phyloP scores from a whole-genome alignment of 2,329 filamentous ascomycete species.

The Aspergillus sp. region DNA sequence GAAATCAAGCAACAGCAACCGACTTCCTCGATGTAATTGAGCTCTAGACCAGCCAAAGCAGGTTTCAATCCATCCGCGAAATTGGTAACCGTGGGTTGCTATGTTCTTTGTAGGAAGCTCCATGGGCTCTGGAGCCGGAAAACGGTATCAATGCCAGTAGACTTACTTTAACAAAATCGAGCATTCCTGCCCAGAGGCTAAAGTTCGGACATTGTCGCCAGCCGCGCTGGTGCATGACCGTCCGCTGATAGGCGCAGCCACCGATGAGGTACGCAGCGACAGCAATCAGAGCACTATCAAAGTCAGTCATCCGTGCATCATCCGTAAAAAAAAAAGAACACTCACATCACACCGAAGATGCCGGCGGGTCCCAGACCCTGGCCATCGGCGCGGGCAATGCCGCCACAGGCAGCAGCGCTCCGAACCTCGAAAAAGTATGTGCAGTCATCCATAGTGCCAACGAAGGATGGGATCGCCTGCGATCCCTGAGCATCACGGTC shows the following conservation, averaged over 20 bases:
- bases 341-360: constrained; percentile 84
- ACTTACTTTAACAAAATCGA: constrained; percentile 78
- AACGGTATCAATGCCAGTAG: constrained; percentile 39
- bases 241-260: constrained; percentile 92
- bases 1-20: not conserved
- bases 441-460: constrained; percentile 87
- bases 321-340: constrained; percentile 18
- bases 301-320: not conserved
- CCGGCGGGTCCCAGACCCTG: constrained; percentile 66
- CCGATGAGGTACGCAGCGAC: constrained; percentile 87
- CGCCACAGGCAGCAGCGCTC: constrained; percentile 80
- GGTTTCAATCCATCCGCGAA: constrained; percentile 37
- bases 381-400: constrained; percentile 55
- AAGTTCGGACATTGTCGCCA: constrained; percentile 97
- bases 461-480: constrained; percentile 74
- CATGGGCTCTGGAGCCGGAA: constrained; percentile 27
- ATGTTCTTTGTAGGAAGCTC: constrained; percentile 23
- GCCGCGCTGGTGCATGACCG: constrained; percentile 88
- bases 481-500: constrained; percentile 73
- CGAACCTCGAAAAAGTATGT: constrained; percentile 94
- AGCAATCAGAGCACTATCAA: constrained; percentile 59
- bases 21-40: constrained; percentile 12
- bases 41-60: constrained; percentile 25
- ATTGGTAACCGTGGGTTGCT: constrained; percentile 26
- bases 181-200: constrained; percentile 84